Evolutionary conservation across 305 asterid genomes (phyloP).

Genomic region (Striga hermonthica): DNA sequence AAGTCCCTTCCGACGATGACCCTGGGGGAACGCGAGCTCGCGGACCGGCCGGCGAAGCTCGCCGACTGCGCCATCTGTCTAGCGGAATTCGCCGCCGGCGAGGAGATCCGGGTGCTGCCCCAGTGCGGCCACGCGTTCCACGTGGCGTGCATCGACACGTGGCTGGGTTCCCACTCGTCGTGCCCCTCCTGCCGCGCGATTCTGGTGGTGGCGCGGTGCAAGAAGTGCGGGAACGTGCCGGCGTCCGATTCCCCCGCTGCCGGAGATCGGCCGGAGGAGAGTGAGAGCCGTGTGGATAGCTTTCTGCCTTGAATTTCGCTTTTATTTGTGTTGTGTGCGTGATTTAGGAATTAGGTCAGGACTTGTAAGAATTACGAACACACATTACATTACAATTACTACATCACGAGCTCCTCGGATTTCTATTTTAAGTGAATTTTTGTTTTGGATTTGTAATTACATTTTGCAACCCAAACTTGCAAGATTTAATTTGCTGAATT

Average conservation of each 20-base stretch:
- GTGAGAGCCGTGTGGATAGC: slow-evolving; percentile 28
- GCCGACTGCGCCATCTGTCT: slow-evolving; percentile 69
- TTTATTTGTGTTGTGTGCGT: no score
- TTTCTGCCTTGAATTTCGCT: slow-evolving; percentile 19
- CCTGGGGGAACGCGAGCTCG: slow-evolving; percentile 28
- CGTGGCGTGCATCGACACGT: slow-evolving; percentile 62
- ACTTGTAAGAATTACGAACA: no score
- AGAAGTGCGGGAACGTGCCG: slow-evolving; percentile 54
- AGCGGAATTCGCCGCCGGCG: slow-evolving; percentile 57
- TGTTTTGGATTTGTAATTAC: no score
- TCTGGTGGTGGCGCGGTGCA: slow-evolving; percentile 47
- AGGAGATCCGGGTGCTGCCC: slow-evolving; percentile 62
- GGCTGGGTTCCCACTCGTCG: slow-evolving; percentile 69
- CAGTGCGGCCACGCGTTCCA: slow-evolving; percentile 80
- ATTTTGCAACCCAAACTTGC: no score
- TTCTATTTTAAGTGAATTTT: no score
- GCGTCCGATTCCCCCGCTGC: slow-evolving; percentile 24
- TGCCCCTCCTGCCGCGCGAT: slow-evolving; percentile 79
- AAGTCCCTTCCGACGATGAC: slow-evolving; percentile 60
- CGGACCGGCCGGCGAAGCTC: slow-evolving; percentile 30
- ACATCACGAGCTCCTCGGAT: no score
- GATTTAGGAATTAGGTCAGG: no score
- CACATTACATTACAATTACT: no score
- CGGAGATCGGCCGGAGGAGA: slow-evolving; percentile 31
- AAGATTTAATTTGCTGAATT: no score